These are phyloP conservation scores for Russula emetica DNA, from an alignment of 768 basidiomycete genomes.

Conservation along the genomic window DNA sequence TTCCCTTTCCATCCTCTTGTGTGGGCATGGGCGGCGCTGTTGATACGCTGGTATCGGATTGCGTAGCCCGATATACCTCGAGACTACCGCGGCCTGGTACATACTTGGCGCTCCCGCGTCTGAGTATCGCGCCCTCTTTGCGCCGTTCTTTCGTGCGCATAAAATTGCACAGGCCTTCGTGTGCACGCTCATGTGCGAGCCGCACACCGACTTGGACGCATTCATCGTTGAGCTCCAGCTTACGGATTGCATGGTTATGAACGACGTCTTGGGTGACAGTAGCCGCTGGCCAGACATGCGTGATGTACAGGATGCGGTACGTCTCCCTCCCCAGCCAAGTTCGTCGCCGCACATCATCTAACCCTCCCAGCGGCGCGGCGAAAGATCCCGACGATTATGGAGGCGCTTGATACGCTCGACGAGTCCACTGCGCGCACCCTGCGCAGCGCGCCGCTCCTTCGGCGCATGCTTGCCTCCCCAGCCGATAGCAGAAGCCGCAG, in stretches of 20 bases:
- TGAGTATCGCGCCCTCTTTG: constrained; percentile 6
- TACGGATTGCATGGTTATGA: neutral
- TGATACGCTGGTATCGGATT: neutral
- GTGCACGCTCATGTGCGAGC: constrained; percentile 12
- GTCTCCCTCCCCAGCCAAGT: neutral
- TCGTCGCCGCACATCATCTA: neutral
- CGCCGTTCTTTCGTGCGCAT: constrained; percentile 18
- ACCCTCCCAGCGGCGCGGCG: neutral
- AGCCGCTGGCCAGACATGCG: neutral
- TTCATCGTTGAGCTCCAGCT: constrained; percentile 16
- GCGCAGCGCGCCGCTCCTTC: constrained; percentile 15
- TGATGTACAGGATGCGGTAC: constrained; percentile 19
- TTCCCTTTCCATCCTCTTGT: neutral
- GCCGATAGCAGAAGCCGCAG: neutral
- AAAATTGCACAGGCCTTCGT: constrained; percentile 19
- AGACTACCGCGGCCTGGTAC: constrained; percentile 31
- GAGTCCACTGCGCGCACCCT: neutral
- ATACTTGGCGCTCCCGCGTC: constrained; percentile 7
- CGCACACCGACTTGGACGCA: neutral
- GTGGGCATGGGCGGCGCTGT: constrained; percentile 7
- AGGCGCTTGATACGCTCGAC: constrained; percentile 19
- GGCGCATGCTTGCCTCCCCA: constrained; percentile 2
- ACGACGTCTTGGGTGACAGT: neutral
- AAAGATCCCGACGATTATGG: constrained; percentile 14
- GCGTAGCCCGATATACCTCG: constrained; percentile 57